These are phyloP conservation scores for Teratosphaeria epicoccoides DNA, from an alignment of 2,329 filamentous ascomycete species.

Conservation along the genomic window DNA sequence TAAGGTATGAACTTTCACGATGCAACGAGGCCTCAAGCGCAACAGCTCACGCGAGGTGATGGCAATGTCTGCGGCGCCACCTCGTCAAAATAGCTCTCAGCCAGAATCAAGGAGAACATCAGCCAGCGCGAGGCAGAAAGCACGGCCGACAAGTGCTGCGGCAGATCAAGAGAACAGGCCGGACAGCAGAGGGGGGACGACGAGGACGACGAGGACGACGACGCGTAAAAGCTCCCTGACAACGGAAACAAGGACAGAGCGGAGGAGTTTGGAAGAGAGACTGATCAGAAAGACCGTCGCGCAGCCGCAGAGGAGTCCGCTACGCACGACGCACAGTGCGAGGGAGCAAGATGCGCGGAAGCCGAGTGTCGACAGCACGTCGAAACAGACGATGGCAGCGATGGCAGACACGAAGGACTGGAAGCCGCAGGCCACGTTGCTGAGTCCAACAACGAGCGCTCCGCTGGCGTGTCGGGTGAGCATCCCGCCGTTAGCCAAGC, in stretches of 20 bases:
- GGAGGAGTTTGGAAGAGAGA: slow-evolving; percentile 6
- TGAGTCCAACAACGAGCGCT: slow-evolving; percentile 50
- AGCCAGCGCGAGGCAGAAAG: slow-evolving; percentile 6
- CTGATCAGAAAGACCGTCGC: slow-evolving; percentile 4
- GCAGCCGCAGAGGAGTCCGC: neutral
- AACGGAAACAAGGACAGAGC: slow-evolving; percentile 10
- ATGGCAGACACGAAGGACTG: slow-evolving; percentile 36
- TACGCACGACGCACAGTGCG: neutral
- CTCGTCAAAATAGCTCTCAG: slow-evolving; percentile 3
- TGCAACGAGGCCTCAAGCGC: neutral
- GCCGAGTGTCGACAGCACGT: slow-evolving; percentile 1
- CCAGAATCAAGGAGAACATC: slow-evolving; percentile 8
- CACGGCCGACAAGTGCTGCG: slow-evolving; percentile 2
- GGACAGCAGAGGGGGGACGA: slow-evolving; percentile 2
- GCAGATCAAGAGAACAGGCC: slow-evolving; percentile 6
- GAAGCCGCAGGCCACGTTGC: slow-evolving; percentile 68
- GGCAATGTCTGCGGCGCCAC: slow-evolving; percentile 5
- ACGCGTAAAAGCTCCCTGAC: slow-evolving; percentile 7
- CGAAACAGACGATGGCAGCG: neutral
- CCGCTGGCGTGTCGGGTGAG: slow-evolving; percentile 63
- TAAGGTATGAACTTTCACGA: neutral
- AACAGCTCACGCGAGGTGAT: neutral
- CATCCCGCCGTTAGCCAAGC: slow-evolving; percentile 50
- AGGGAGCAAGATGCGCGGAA: neutral
- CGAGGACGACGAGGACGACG: slow-evolving; percentile 1